Evolutionary conservation across 23 red algal genomes (phyloP).

Genomic region (Cyanidiococcus yangmingshanensis): DNA sequence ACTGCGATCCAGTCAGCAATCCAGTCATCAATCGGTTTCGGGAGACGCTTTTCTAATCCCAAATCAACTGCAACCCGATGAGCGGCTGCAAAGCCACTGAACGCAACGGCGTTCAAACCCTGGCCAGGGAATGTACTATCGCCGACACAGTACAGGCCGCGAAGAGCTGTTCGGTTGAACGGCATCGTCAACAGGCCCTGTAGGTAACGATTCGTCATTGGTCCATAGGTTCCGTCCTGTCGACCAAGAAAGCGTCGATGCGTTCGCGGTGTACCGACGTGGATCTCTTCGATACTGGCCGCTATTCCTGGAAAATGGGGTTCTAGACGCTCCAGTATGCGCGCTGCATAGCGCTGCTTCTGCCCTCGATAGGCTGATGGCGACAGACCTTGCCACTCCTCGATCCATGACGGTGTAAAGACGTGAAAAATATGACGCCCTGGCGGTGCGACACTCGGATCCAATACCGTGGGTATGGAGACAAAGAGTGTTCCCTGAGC

Average conservation of each 20-base stretch:
- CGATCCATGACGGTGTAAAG: constrained; percentile 78
- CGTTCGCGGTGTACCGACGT: constrained; percentile 64
- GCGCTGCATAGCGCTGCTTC: constrained; percentile 33
- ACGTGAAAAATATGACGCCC: constrained; percentile 91
- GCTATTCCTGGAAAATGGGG: constrained; percentile 40
- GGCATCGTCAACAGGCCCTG: constrained; percentile 75
- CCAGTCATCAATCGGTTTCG: constrained; percentile 30
- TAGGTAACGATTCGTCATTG: constrained; percentile 42
- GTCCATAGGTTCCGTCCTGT: constrained; percentile 78
- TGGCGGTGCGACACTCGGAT: constrained; percentile 61
- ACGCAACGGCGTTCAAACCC: constrained; percentile 87
- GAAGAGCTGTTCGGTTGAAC: constrained; percentile 68
- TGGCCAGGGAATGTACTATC: constrained; percentile 89
- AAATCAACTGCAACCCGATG: constrained; percentile 81
- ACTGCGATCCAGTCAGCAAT: constrained; percentile 35
- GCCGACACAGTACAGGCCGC: constrained; percentile 84
- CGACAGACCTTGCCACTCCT: constrained; percentile 56
- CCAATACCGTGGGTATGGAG: constrained; percentile 93
- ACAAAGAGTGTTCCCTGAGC: constrained; percentile 74
- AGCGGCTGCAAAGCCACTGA: constrained; percentile 70
- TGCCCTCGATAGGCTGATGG: constrained; percentile 40
- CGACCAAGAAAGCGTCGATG: constrained; percentile 84
- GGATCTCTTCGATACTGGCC: constrained; percentile 40
- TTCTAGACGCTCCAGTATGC: constrained; percentile 39
- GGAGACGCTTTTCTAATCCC: constrained; percentile 32